phyloP scores from a whole-genome alignment of 2,329 filamentous ascomycete species.

The Paecilomyces sp. region DNA sequence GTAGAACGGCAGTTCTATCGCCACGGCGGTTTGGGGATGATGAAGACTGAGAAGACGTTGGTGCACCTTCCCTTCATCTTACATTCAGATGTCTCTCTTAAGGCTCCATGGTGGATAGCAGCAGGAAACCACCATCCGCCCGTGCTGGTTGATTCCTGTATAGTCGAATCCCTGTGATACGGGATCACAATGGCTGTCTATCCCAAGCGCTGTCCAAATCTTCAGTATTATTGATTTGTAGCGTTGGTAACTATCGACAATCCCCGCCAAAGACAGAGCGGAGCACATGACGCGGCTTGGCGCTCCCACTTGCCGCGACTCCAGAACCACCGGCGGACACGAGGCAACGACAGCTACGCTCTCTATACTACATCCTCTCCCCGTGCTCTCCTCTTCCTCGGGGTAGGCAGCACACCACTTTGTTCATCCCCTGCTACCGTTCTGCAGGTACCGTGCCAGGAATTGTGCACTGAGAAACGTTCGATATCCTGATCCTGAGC shows the following conservation, averaged over 20 bases:
- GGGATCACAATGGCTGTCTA: background rate
- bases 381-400: background rate
- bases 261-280: background rate
- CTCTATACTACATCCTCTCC: background rate
- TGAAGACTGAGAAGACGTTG: background rate
- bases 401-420: background rate
- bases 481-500: background rate
- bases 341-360: background rate
- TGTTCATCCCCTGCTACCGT: background rate
- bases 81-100: background rate
- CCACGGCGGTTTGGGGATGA: background rate
- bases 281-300: slow-evolving; percentile 11
- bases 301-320: slow-evolving; percentile 4
- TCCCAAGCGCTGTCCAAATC: background rate
- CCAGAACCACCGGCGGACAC: background rate
- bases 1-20: background rate
- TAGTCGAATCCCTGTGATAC: background rate
- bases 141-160: background rate
- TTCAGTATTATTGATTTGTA: background rate
- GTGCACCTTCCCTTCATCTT: slow-evolving; percentile 1
- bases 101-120: background rate
- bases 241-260: background rate
- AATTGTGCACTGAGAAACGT: background rate
- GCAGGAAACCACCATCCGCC: background rate
- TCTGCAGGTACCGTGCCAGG: background rate